A percentile compares a stretch with the other conserved stretches of the same genome.
These are phyloP conservation scores for Fusarium zealandicum DNA, from an alignment of 2,329 filamentous ascomycete species.

Conservation along the genomic window DNA sequence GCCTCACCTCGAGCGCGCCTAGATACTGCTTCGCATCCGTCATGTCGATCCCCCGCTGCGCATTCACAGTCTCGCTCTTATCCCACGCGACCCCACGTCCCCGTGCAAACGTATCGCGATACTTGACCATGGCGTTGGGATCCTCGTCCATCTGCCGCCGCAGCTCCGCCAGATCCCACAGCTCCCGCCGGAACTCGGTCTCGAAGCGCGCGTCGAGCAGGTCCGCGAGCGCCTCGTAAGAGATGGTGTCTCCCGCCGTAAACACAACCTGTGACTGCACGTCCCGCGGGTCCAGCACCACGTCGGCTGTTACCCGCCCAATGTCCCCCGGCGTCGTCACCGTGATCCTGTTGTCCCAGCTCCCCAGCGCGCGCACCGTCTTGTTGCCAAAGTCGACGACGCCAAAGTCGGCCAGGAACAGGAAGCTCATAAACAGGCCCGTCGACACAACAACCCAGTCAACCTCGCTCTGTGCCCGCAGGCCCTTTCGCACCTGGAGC, in stretches of 20 bases:
- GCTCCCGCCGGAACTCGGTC: slow-evolving; percentile 54
- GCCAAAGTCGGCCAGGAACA: slow-evolving; percentile 70
- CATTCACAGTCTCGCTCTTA: slow-evolving; percentile 60
- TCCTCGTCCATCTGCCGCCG: slow-evolving; percentile 54
- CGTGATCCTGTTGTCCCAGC: slow-evolving; percentile 69
- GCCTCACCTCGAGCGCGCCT: slow-evolving; percentile 27
- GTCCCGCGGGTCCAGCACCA: slow-evolving; percentile 54
- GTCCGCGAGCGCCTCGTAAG: slow-evolving; percentile 62
- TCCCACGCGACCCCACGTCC: slow-evolving; percentile 68
- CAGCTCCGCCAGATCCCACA: slow-evolving; percentile 57
- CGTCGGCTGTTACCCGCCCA: slow-evolving; percentile 63
- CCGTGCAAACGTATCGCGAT: slow-evolving; percentile 66
- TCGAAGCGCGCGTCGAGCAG: slow-evolving; percentile 55
- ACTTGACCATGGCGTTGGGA: slow-evolving; percentile 63
- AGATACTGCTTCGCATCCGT: slow-evolving; percentile 53
- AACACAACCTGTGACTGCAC: slow-evolving; percentile 58
- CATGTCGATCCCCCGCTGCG: slow-evolving; percentile 54
- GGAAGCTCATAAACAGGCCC: slow-evolving; percentile 74
- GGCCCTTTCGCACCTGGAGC: slow-evolving; percentile 60
- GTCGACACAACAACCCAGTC: slow-evolving; percentile 72
- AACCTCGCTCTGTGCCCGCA: slow-evolving; percentile 56
- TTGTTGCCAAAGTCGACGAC: slow-evolving; percentile 59
- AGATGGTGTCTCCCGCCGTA: slow-evolving; percentile 68
- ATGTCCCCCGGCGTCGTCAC: slow-evolving; percentile 71
- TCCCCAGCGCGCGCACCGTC: slow-evolving; percentile 61